Base-by-base conservation (phyloP, 495 filamentous ascomycete genomes). In the Aspergillus sparsus region DNA sequence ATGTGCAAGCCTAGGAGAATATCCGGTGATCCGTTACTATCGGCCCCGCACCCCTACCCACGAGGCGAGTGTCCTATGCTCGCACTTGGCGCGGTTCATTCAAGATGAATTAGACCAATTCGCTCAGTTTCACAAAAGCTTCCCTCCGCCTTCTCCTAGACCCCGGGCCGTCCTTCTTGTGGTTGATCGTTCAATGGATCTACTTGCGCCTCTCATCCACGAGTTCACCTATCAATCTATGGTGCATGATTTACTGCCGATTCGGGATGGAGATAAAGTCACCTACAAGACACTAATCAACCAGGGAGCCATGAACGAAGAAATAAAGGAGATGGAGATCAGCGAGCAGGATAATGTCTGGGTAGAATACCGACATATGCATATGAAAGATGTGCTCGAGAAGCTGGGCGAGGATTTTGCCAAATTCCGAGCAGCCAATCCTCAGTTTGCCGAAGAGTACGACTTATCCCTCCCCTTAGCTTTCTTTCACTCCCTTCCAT, bases 191-290 rank as follows among this genome's bases (percentile, higher is more conserved):
- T 90, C 92, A 10, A 91, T 98, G 87, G 94, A 98, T 70, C 66
- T 97, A 1, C 85, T 87, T 69, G 83, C 94, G 15, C 95, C 94
- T 6, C 68, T 97, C 9, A 55, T 98, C 9, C 94, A 98, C 72
- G 94, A 98, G 66, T 98, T 98, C 67, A 98, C 95, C 9, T 98
- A 97, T 69, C 94, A 98, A 72, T 91, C 93, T 32, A 98, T 98
- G 93, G 92, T 90, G 15, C 90, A 96, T 69, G 94, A 98, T 72
- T 73, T 98, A 31, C 77, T 98, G 6, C 89, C 88, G 0, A 89
- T 98, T 53, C 85, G 89, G 58, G 94, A 98, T 55, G 85, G 85
- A 11, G 91, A 96, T 46, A 96, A 93, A 69, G 83, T 94, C 12
- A 90, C 87, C 0, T 98, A 93, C 65, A 89, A 87, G 64, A 91